Evolutionary conservation across 148 eudicot genomes (phyloP), one percentile per base, ranked within the genome.

Genomic region (Drosera capensis): DNA sequence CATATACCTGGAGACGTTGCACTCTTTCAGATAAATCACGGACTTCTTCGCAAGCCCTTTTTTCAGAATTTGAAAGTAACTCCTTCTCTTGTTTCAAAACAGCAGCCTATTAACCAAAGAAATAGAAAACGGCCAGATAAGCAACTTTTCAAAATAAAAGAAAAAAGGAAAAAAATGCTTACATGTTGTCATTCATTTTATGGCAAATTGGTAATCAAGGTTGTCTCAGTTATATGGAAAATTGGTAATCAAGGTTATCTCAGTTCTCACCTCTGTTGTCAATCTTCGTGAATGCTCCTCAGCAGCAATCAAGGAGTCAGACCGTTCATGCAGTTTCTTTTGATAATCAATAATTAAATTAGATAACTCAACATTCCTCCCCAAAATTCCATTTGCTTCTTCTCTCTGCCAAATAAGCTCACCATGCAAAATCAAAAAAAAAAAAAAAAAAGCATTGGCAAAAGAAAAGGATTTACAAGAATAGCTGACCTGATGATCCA

Each of bases 321-420:
- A 79, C 71, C 69, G 60, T 58, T 84, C 95, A 39, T 85, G 85
- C 57, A 84, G 63, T 66, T 73, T 78, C 55, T 58, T 71, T 36
- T 90, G 95, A 64, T 90, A 75, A 51, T 75, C 93, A 42, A 90
- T 74, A 25, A 90, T 81, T 52, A 90, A 61, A 58, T 75, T 75
- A 19, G 92, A 76, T 60, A 90, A 85, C 74, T 90, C 99, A 30
- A 85, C 71, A 62, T 84, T 90, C 59, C 99, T 74, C 45, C 79
- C 49, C 46, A 78, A 58, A 19, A 85, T 52, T 25, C 65, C 72
- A 63, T 85, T 78, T 56, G 57, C 73, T 54, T 90, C 88, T 30
- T 70, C 63, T 61, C 87, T 75, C 84, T 82, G 71, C 49, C 6
- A 34, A 34, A 34, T 34, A 5, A 13, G n/a, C n/a, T 4, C 38